Evolutionary conservation across 331 rosid species (phyloP).

Genomic region (Saraca asoca): DNA sequence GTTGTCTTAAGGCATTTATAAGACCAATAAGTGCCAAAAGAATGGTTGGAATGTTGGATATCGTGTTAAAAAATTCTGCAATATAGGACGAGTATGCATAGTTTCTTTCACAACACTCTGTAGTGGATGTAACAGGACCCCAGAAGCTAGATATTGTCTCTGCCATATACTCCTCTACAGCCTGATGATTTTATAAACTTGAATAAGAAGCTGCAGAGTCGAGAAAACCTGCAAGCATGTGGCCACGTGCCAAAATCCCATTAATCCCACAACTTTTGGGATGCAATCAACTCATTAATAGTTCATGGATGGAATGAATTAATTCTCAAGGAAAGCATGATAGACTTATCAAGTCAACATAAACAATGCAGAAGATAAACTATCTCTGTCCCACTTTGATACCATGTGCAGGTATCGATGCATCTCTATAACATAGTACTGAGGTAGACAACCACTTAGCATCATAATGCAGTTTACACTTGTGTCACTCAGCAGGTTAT

Average conservation of each 20-base stretch:
- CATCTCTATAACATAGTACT: constrained; percentile 5
- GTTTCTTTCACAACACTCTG: constrained; percentile 75
- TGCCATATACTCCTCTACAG: constrained; percentile 57
- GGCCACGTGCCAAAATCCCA: constrained; percentile 35
- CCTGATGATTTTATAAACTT: constrained; percentile 21
- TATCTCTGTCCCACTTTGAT: neutral
- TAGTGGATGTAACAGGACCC: constrained; percentile 94
- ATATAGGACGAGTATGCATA: constrained; percentile 73
- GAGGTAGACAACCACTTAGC: neutral
- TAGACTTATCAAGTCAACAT: neutral
- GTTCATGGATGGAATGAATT: constrained; percentile 17
- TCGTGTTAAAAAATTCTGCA: constrained; percentile 80
- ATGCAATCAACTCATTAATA: constrained; percentile 15
- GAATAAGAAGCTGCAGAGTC: constrained; percentile 36
- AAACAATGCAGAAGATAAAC: constrained; percentile 9
- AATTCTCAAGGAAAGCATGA: constrained; percentile 23
- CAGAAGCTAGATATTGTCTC: constrained; percentile 73
- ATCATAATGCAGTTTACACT: neutral
- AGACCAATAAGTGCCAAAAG: constrained; percentile 84
- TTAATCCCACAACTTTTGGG: neutral
- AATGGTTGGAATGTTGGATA: constrained; percentile 74
- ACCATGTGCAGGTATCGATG: neutral
- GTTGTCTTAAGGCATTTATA: constrained; percentile 68
- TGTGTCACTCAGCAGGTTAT: neutral
- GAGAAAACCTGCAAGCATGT: constrained; percentile 41